Base-by-base conservation (phyloP, 352 stramenopile genomes). In the Globisporangium spinosum region DNA sequence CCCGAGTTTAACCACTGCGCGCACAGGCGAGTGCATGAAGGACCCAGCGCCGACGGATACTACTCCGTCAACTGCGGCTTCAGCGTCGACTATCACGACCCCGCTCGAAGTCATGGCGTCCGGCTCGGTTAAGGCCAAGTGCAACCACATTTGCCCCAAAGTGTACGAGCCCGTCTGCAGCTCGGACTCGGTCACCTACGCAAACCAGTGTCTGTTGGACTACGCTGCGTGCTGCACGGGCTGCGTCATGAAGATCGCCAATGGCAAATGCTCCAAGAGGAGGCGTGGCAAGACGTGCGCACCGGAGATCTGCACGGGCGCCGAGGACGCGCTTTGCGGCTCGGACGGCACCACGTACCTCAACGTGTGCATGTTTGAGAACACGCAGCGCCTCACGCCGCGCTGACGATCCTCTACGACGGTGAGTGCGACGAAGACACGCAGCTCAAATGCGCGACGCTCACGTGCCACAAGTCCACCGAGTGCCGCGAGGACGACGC, bases 111-210 rank as follows among this genome's bases (percentile, higher is more conserved):
- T 54, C 49, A 66, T 62, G 51, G 57, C 55, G 2, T 59, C 40
- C 2, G 54, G 55, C 22, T n/a, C 60, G 13, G 27, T 66, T 15
- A 6, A 13, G 4, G 40, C 67, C 40, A 82, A 84, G 40, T 89
- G 78, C 43, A 87, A 85, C 35, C 62, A 70, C 10, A 78, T 82
- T 67, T 90, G 82, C 20, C 69, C 76, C 0, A 74, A 70, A 2
- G 29, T 75, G 4, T 90, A 83, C 66, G 68, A 77, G 8, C 74
- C 79, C 1, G 68, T 93, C 22, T 93, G 85, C 34, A 82, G 85
- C 22, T 90, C 82, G 0, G 78, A 93, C 64, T 72, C 72, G 6
- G 57, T 84, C 25, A 93, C 85, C 8, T 93, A 90, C 75, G 73
- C 74, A 2, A 93, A 87, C 54, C 25, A 69, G 54, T 93, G 85